Evolutionary conservation across 1,139 yeast genomes (phyloP).

Genomic region (Magnusiomyces paraingens): DNA sequence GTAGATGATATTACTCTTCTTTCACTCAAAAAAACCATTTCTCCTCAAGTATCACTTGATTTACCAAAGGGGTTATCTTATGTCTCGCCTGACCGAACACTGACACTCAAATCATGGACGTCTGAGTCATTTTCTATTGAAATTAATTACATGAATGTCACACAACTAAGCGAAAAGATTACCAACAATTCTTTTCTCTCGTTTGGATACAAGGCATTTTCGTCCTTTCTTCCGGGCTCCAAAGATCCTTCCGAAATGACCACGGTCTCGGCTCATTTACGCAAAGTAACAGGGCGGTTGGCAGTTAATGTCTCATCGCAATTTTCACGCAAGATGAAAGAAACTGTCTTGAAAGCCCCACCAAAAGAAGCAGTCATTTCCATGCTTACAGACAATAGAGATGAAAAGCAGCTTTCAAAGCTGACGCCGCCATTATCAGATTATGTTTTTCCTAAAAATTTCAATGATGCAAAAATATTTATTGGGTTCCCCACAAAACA

Average conservation of each 20-base stretch:
- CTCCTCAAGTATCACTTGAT: conserved; percentile 22
- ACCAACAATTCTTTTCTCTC: conserved; percentile 26
- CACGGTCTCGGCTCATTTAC: conserved; percentile 28
- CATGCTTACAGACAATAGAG: conserved; percentile 28
- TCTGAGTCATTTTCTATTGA: conserved; percentile 30
- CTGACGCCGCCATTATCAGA: conserved; percentile 32
- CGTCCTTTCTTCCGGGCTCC: conserved; percentile 29
- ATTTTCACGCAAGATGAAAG: conserved; percentile 34
- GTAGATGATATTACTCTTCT: conserved; percentile 30
- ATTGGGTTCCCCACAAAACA: conserved; percentile 42
- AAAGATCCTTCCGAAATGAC: conserved; percentile 31
- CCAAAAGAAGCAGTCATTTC: conserved; percentile 35
- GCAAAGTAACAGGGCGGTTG: conserved; percentile 30
- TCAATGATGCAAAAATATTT: conserved; percentile 36
- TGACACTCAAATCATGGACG: conserved; percentile 24
- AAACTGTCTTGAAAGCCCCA: conserved; percentile 39
- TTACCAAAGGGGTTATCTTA: conserved; percentile 27
- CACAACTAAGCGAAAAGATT: conserved; percentile 29
- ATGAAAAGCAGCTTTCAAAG: conserved; percentile 29
- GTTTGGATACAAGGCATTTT: conserved; percentile 32
- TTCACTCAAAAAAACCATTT: conserved; percentile 26
- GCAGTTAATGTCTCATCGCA: conserved; percentile 29
- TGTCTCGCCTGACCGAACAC: conserved; percentile 26
- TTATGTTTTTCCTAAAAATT: conserved; percentile 33
- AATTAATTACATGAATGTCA: conserved; percentile 34